A percentile compares a stretch with the other conserved stretches of the same genome.
phyloP scores from a whole-genome alignment of 495 filamentous ascomycete species.

The Penicillium goetzii region DNA sequence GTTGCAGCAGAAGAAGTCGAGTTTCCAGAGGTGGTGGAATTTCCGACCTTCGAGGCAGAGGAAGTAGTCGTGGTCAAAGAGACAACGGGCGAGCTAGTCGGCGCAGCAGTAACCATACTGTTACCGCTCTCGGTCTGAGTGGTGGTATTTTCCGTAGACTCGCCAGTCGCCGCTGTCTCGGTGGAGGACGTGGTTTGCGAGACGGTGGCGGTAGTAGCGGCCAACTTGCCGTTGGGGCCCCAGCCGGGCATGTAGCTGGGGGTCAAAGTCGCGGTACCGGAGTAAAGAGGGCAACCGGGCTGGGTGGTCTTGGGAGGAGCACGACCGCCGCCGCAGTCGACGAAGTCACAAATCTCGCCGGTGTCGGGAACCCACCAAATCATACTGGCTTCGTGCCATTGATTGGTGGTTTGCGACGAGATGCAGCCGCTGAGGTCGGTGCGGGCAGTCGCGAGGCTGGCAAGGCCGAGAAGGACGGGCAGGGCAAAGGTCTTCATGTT shows the following conservation, averaged over 20 bases:
- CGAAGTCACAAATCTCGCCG: slow-evolving; percentile 62
- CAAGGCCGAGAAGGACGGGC: slow-evolving; percentile 29
- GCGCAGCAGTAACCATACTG: slow-evolving; percentile 25
- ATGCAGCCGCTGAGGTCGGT: slow-evolving; percentile 37
- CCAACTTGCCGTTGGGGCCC: slow-evolving; percentile 32
- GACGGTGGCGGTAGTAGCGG: slow-evolving; percentile 23
- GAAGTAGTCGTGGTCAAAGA: slow-evolving; percentile 25
- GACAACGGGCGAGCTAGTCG: slow-evolving; percentile 20
- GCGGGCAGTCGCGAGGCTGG: slow-evolving; percentile 27
- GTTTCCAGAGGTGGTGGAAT: neutral
- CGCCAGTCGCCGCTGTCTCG: neutral
- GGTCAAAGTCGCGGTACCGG: slow-evolving; percentile 57
- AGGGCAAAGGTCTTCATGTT: slow-evolving; percentile 33
- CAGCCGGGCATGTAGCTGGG: slow-evolving; percentile 53
- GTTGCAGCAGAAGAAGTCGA: slow-evolving; percentile 19
- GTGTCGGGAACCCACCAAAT: slow-evolving; percentile 58
- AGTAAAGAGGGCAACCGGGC: slow-evolving; percentile 62
- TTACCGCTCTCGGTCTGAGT: neutral
- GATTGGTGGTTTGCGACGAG: slow-evolving; percentile 33
- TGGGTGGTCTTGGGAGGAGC: slow-evolving; percentile 63
- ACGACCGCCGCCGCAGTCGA: slow-evolving; percentile 68
- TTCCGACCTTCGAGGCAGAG: slow-evolving; percentile 8
- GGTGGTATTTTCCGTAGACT: slow-evolving; percentile 5
- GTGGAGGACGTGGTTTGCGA: slow-evolving; percentile 18
- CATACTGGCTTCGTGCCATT: slow-evolving; percentile 45